Base-by-base conservation (phyloP, 148 eudicot species). In the Dysphania ambrosioides region DNA sequence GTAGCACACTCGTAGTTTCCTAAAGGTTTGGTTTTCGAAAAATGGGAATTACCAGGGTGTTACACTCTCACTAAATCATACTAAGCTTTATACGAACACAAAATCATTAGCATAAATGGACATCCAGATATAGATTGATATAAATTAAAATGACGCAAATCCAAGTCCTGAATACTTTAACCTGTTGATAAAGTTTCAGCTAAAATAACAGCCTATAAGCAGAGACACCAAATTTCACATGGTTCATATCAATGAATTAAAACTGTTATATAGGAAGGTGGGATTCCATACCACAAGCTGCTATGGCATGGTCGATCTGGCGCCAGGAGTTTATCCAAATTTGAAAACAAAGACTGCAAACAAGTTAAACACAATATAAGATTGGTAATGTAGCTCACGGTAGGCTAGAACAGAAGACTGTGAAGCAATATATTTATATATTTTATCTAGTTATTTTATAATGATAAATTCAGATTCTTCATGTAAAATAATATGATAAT, bases 261-360 rank as follows among this genome's bases (percentile, higher is more conserved):
- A 40, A 18, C 6, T 67, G 42, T 35, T 75, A 68, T 34, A 10
- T 27, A 10, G 35, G 10, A 7, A 36, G n/a, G n/a, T n/a, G 30
- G 34, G 73, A 68, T 61, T 69, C 18, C 73, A 68, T 74, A 79
- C 82, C 82, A 79, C 61, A 79, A 69, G 63, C 82, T 79, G 78
- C 74, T 79, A 51, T 79, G 78, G 60, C 82, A 79, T 53, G 82
- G 82, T 61, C 70, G 82, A 61, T 79, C 82, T 49, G 82, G 82
- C 61, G 82, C 74, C 51, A 79, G 74, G 19, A 79, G 82, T 68
- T 62, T 73, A 70, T 79, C 82, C 73, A 79, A 61, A 8, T 70
- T 79, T 29, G 78, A 49, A 69, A 79, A 68, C 70, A 79, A 74
- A 49, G 74, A 73, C 82, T 79, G 82, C 74, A 74, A 38, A 62